Evolutionary conservation across 1,284 basidiomycete genomes (phyloP), one percentile per base, ranked within the genome.

Genomic region (Malassezia restricta): DNA sequence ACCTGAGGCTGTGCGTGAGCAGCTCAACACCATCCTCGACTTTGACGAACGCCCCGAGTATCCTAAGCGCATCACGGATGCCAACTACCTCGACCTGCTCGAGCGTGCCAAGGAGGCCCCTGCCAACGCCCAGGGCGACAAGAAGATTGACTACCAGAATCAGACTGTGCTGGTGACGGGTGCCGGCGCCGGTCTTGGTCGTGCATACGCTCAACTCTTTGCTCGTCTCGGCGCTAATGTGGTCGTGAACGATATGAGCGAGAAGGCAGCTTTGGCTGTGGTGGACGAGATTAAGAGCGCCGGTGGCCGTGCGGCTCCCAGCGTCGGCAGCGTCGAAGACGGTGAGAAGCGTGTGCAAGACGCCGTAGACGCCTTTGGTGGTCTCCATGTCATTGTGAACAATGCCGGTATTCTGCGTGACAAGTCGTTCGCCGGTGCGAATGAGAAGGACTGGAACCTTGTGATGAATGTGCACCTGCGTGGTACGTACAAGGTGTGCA

Each of bases 81-180:
- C 68, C 58, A 70, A 72, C 68, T 63, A 69, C 61, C 43, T 71
- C 79, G 81, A 79, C 43, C 81, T 83, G 69, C 81, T 88, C 20
- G 80, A 87, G 61, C 73, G 79, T 40, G 83, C 87, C 24, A 79
- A 80, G 59, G 80, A 78, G 46, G 76, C 85, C 27, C 78, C 84
- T 5, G 62, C 82, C 8, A 95, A 95, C 74, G 65, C 78, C 35
- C 87, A 91, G 73, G 78, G 81, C 8, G 68, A 68, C 11, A 79
- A 80, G 1, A 77, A 80, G 47, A 82, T 95, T 52, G 81, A 82
- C 28, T 96, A 86, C 74, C 85, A 87, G 61, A 85, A 83, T 42
- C 83, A 95, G 78, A 95, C 90, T 3, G 87, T 87, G 54, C 83
- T 98, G 62, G 80, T 98, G 66, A 98, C 94, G 2, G 94, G 94